Conservation (phyloP, 2,329 filamentous ascomycete species). For the Penicillium crustosum region DNA sequence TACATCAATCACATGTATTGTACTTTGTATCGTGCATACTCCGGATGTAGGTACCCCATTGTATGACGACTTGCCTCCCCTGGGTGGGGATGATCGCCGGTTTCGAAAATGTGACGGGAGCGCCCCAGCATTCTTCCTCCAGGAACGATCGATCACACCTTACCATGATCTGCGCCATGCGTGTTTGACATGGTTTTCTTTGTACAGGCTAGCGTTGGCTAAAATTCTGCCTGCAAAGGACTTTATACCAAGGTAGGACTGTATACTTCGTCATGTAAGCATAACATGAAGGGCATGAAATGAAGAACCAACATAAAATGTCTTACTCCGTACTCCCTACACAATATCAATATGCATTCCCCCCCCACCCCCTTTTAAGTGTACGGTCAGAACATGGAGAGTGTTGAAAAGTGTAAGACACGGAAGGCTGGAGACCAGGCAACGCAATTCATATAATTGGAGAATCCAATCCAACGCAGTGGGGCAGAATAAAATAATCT, state of each 20-base stretch:
- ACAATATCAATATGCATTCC: no score
- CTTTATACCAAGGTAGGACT: no score
- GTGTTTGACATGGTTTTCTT: neutral
- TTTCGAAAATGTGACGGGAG: conserved; percentile 17
- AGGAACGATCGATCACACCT: conserved; percentile 8
- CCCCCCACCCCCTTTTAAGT: no score
- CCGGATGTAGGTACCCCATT: neutral
- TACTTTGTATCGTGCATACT: neutral
- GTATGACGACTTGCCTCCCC: neutral
- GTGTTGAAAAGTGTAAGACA: no score
- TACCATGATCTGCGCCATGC: neutral
- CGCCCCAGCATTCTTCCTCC: conserved; percentile 16
- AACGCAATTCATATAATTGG: neutral
- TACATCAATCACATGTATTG: neutral
- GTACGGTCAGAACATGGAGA: no score
- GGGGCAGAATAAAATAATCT: neutral
- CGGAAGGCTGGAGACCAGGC: neutral
- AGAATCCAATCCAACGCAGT: neutral
- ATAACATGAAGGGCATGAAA: no score
- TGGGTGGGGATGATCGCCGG: conserved; percentile 9
- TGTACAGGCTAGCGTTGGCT: neutral
- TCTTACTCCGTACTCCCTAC: neutral
- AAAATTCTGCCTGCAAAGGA: neutral
- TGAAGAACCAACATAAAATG: neutral
- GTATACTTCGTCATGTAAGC: neutral